Evolutionary conservation across 345 rosid species (phyloP).

Genomic region (Brassica napus): DNA sequence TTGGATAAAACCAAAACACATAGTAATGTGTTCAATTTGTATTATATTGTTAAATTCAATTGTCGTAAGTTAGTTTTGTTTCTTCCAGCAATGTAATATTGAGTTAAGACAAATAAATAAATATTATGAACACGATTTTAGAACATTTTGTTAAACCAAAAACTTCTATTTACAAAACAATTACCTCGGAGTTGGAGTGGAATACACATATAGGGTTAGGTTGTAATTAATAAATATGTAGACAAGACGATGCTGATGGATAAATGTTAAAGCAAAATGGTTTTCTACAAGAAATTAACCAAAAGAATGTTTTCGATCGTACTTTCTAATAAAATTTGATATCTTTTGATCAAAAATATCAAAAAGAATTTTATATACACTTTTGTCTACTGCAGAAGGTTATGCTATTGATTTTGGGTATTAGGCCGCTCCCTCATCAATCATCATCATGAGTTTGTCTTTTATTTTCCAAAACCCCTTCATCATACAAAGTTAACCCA

Average conservation of each 20-base stretch:
- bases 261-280: slow-evolving; percentile 5
- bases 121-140: not conserved
- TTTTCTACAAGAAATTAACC: slow-evolving; percentile 22
- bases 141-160: not conserved
- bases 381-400: slow-evolving; percentile 37
- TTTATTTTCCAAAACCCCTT: slow-evolving; percentile 17
- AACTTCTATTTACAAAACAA: not conserved
- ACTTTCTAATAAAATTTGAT: slow-evolving; percentile 33
- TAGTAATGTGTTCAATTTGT: not conserved
- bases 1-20: not conserved
- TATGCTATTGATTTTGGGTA: slow-evolving; percentile 51
- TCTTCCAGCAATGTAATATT: not conserved
- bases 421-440: slow-evolving; percentile 46
- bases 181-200: not conserved
- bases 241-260: not conserved
- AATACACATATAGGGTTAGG: not conserved
- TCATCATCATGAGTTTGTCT: slow-evolving; percentile 47
- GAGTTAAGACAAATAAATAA: not conserved
- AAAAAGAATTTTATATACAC: slow-evolving; percentile 36
- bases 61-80: not conserved
- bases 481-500: slow-evolving; percentile 4
- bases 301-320: not conserved
- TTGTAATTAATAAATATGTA: not conserved
- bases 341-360: slow-evolving; percentile 35
- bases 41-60: not conserved